These are phyloP conservation scores for Plectosphaerella plurivora DNA, from an alignment of 2,329 filamentous ascomycete species.

Conservation along the genomic window DNA sequence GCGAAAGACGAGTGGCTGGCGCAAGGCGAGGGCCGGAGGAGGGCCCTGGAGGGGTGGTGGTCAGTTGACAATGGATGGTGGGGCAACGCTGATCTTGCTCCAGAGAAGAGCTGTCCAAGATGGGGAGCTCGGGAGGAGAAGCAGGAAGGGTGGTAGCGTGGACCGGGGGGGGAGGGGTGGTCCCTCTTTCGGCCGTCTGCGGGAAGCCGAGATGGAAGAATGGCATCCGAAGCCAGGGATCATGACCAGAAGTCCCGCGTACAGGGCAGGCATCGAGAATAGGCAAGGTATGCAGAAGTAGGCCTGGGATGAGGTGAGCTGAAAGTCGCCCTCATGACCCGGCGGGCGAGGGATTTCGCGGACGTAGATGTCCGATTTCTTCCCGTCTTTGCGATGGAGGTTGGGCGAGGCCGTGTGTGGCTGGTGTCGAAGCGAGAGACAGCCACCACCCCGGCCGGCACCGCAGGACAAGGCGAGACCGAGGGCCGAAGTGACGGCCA, in stretches of 20 bases:
- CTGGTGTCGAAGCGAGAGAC: background rate
- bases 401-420: background rate
- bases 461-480: too few relatives aligned
- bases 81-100: background rate
- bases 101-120: too few relatives aligned
- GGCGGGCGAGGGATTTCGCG: background rate
- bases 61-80: slow-evolving; percentile 11
- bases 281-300: too few relatives aligned
- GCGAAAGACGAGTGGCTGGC: background rate
- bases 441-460: too few relatives aligned
- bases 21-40: slow-evolving; percentile 1
- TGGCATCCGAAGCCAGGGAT: background rate
- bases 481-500: too few relatives aligned
- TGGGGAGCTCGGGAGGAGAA: too few relatives aligned
- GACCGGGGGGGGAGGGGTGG: too few relatives aligned
- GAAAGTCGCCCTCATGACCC: background rate
- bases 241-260: background rate
- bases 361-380: background rate
- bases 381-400: background rate
- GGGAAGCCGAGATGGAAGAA: background rate
- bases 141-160: too few relatives aligned
- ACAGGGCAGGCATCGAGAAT: background rate
- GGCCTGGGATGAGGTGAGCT: background rate
- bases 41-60: slow-evolving; percentile 5
- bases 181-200: background rate